Evolutionary conservation across 2,329 filamentous ascomycete species (phyloP).

Genomic region (Botryotinia calthae): DNA sequence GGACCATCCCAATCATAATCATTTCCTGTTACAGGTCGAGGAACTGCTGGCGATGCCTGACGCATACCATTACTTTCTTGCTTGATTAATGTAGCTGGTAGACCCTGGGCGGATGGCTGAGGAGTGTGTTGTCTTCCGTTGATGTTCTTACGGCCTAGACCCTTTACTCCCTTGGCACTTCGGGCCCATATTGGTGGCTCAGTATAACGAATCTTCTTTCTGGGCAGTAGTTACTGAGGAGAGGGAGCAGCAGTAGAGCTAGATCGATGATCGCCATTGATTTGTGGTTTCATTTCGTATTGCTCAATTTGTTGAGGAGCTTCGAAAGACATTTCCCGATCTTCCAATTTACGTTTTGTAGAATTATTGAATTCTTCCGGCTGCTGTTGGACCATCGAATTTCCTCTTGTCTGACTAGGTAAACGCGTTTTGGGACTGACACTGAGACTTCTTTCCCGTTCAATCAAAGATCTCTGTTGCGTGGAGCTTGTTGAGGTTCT

Average conservation of each 20-base stretch:
- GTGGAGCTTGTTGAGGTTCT: conserved; percentile 44
- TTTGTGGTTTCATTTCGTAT: conserved; percentile 23
- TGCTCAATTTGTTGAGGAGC: conserved; percentile 25
- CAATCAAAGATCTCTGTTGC: conserved; percentile 52
- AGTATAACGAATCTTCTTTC: conserved; percentile 50
- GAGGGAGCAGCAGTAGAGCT: conserved; percentile 25
- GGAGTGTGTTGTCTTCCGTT: conserved; percentile 28
- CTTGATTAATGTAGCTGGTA: conserved; percentile 26
- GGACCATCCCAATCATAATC: conserved; percentile 24
- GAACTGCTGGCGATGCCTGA: conserved; percentile 24
- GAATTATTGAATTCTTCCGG: conserved; percentile 29
- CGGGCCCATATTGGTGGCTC: conserved; percentile 51
- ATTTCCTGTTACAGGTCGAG: conserved; percentile 18
- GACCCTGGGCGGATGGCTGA: conserved; percentile 23
- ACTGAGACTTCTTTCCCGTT: conserved; percentile 69
- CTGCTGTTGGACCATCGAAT: conserved; percentile 23
- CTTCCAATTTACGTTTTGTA: conserved; percentile 36
- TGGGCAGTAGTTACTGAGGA: conserved; percentile 45
- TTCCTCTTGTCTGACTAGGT: conserved; percentile 33
- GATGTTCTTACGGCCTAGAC: conserved; percentile 27
- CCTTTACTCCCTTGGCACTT: conserved; percentile 29
- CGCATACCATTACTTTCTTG: conserved; percentile 33
- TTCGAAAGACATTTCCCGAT: conserved; percentile 30
- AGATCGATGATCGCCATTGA: conserved; percentile 30
- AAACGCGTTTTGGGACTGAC: conserved; percentile 75